Evolutionary conservation across 2,329 filamentous ascomycete genomes (phyloP).

Genomic region (Pseudodiploospora longispora): DNA sequence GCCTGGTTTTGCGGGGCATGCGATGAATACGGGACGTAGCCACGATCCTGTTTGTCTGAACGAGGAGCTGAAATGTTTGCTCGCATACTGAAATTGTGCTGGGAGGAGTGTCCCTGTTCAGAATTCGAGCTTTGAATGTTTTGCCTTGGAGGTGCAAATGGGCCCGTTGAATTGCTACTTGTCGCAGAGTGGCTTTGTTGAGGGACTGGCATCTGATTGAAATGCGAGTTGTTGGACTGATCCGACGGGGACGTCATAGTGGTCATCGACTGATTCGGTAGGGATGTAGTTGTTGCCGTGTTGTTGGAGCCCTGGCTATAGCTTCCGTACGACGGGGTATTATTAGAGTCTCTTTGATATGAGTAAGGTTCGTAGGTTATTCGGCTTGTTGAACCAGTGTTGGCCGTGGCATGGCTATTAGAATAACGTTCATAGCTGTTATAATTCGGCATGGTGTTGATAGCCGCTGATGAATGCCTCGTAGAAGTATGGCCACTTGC

Average conservation of each 20-base stretch:
- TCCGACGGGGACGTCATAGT: constrained; percentile 1
- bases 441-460: constrained; percentile 10
- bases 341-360: constrained; percentile 15
- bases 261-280: background rate
- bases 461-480: background rate
- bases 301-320: constrained; percentile 21
- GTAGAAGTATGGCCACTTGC: background rate
- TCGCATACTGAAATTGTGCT: constrained; percentile 2
- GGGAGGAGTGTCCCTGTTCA: background rate
- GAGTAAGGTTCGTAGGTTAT: constrained; percentile 25
- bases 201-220: background rate
- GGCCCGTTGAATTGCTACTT: too few relatives aligned
- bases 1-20: constrained; percentile 6
- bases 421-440: constrained; percentile 13
- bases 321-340: constrained; percentile 12
- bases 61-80: constrained; percentile 1
- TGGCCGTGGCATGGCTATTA: constrained; percentile 5
- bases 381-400: constrained; percentile 8
- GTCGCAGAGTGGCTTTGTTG: too few relatives aligned
- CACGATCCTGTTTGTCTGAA: constrained; percentile 2
- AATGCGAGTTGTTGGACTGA: constrained; percentile 4
- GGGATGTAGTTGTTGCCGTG: constrained; percentile 8
- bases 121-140: background rate
- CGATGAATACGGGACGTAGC: constrained; percentile 3
- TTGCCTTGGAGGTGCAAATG: background rate